Evolutionary conservation across 176 grass and related monocot species (phyloP), one percentile per base, ranked within the genome.

Genomic region (Triticum urartu): DNA sequence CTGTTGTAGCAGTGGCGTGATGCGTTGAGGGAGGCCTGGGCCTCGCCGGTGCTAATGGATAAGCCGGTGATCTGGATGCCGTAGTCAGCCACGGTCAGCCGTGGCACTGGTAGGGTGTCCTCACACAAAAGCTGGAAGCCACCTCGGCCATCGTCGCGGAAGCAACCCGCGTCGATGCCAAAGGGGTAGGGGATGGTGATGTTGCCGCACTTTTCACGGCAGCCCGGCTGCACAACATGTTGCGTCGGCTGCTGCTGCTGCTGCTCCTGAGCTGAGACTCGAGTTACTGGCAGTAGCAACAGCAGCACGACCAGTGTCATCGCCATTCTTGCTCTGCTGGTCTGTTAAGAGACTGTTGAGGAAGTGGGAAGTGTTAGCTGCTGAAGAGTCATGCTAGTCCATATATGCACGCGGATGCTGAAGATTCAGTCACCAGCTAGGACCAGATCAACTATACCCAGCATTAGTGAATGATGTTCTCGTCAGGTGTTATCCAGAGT

Each of bases 1-100:
- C 1, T 1, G 73, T 84, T 80, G 66, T 89, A 83, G 85, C 91
- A 93, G 14, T 4, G 0, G 7, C 89, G 84, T 7, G 28, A 70
- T 2, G 77, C 89, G 1, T 40, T 45, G 47, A 85, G 64, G 9
- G 13, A 67, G 7, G 62, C 3, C 0, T 75, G 67, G 8, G 79
- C 42, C 86, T 93, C 84, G 12, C 89, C 71, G 28, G 17, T 43
- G 24, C 0, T n/a, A 4, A 84, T 17, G 64, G 89, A 89, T n/a
- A 93, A 81, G 42, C 24, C 1, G 12, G 43, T 50, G 6, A 75
- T 75, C 42, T 45, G 6, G 13, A 50, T 5, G 13, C 24, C 42
- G 9, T 17, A 50, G 24, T 26, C 13, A 50, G 2, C 3, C 4
- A 24, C 32, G 26, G 8, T 54, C 0, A 76, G 73, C 24, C 15